Evolutionary conservation across 2,329 filamentous ascomycete genomes (phyloP), one percentile per base, ranked within the genome.

Genomic region (Fusarium torreyae): DNA sequence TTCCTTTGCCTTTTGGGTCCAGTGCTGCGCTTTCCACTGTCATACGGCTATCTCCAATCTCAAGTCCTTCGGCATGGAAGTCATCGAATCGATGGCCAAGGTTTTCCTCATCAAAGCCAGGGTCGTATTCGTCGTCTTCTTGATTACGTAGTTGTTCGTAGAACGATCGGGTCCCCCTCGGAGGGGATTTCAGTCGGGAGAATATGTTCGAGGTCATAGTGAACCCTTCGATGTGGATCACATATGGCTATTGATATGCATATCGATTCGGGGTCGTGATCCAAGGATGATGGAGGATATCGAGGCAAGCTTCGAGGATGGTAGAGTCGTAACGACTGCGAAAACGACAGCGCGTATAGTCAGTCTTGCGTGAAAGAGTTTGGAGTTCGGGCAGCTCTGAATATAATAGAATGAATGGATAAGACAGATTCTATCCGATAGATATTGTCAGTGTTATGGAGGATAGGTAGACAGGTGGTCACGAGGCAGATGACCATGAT

Each of bases 21-120:
- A 72, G 74, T 13, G 74, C 69, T 15, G 75, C 76, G 57, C 81
- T 83, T 36, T 79, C 81, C 6, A 83, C 72, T 3, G 83, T 85
- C 33, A 81, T 74, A 24, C 78, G 83, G 63, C 85, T 88, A 39
- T 84, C 84, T 13, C 81, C 82, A 5, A 82, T 76, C 7, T 75
- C 80, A 7, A 87, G 76, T 7, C 77, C 80, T 36, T 84, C 84
- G 1, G 85, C 73, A 53, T 87, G 85, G 44, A 85, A 81, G 43
- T 86, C 82, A 40, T 83, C 81, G 56, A 88, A 86, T 26, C 84
- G 75, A 51, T 87, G 81, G 42, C 81, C 82, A 8, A 88, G 74
- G 65, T 88, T 88, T 70, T 87, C 83, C 65, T 87, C 84, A 70
- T 88, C 86, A 7, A 87, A 74, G 3, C 80, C 83, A 6, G 79